A percentile compares a stretch with the other conserved stretches of the same genome.
phyloP scores from a whole-genome alignment of 306 rosid species.

The Begonia masoniana region DNA sequence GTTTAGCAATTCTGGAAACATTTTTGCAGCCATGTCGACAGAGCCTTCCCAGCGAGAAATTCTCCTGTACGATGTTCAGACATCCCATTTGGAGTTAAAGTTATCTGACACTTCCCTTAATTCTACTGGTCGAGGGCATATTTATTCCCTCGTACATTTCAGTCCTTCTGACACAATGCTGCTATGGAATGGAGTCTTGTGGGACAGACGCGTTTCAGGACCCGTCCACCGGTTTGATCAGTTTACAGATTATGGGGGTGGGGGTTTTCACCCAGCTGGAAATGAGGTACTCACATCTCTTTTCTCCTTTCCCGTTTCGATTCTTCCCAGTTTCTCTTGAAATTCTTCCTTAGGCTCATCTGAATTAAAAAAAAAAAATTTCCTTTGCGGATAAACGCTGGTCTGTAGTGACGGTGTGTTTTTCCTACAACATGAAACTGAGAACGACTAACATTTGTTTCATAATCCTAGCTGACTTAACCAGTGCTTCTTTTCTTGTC shows the following conservation, averaged over 20 bases:
- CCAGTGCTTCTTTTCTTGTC: too few relatives aligned
- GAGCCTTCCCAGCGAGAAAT: slow-evolving; percentile 70
- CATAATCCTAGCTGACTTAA: too few relatives aligned
- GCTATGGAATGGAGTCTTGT: slow-evolving; percentile 91
- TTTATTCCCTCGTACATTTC: slow-evolving; percentile 69
- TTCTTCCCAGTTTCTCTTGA: too few relatives aligned
- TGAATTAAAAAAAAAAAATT: too few relatives aligned
- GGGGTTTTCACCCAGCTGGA: slow-evolving; percentile 99
- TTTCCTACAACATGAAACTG: too few relatives aligned
- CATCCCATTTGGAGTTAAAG: slow-evolving; percentile 42
- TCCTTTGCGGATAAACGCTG: too few relatives aligned
- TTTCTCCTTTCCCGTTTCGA: too few relatives aligned
- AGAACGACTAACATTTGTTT: too few relatives aligned
- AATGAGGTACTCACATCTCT: slow-evolving; percentile 59
- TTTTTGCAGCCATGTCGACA: slow-evolving; percentile 68
- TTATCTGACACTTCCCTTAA: slow-evolving; percentile 46
- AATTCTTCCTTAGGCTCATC: too few relatives aligned
- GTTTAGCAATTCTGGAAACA: slow-evolving; percentile 66
- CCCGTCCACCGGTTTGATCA: slow-evolving; percentile 94
- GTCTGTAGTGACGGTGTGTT: too few relatives aligned
- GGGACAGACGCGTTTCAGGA: slow-evolving; percentile 69
- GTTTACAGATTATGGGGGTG: slow-evolving; percentile 96
- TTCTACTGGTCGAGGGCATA: slow-evolving; percentile 70
- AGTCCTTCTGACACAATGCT: slow-evolving; percentile 83
- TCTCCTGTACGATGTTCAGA: slow-evolving; percentile 65